These are phyloP conservation scores for Poa annua DNA, from an alignment of 176 grass and related monocot genomes.

Conservation along the genomic window DNA sequence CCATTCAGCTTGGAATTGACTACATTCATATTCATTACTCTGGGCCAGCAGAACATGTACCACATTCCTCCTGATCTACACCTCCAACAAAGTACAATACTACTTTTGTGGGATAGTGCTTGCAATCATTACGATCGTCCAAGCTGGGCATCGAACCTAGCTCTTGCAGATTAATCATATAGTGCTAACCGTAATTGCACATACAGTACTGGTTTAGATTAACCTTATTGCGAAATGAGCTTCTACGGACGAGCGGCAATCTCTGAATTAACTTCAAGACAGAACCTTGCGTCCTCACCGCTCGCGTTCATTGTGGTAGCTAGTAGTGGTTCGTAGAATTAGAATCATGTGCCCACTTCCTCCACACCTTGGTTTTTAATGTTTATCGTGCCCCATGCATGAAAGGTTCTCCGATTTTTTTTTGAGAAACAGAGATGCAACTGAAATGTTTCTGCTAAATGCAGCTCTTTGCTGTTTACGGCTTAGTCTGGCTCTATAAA, in stretches of 20 bases:
- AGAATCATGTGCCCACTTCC: conserved; percentile 3
- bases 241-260: background rate
- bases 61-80: background rate
- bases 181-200: background rate
- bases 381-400: background rate
- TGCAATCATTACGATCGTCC: background rate
- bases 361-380: background rate
- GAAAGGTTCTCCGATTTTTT: background rate
- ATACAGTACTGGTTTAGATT: background rate
- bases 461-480: background rate
- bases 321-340: background rate
- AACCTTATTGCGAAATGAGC: background rate
- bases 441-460: background rate
- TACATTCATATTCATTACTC: background rate
- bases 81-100: background rate
- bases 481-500: background rate
- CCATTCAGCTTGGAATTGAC: background rate
- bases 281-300: background rate
- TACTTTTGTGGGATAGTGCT: background rate
- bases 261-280: background rate
- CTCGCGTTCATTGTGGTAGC: background rate
- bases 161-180: background rate
- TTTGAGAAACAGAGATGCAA: background rate
- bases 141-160: background rate
- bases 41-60: conserved; percentile 12